Conservation (phyloP, 352 stramenopile species). For the Elongisporangium senticosum region DNA sequence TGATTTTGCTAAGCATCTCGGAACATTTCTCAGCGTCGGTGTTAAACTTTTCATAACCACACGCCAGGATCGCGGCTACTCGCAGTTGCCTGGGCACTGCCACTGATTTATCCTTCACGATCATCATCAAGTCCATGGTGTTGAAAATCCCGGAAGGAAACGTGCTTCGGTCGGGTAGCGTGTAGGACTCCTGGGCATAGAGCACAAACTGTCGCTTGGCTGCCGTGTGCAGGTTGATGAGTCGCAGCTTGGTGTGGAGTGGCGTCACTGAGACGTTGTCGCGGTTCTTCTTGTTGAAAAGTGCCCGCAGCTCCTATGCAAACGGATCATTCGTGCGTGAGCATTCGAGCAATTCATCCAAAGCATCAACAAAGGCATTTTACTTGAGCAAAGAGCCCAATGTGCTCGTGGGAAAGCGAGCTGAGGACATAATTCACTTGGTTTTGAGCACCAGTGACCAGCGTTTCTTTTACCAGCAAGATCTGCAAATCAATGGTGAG, state of each 20-base stretch:
- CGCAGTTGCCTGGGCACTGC: constrained; percentile 53
- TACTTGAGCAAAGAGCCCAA: constrained; percentile 68
- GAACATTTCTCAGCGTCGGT: constrained; percentile 49
- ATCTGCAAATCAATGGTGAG: constrained; percentile 28
- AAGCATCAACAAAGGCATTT: not conserved
- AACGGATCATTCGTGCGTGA: not conserved
- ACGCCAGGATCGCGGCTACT: constrained; percentile 70
- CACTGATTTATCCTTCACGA: constrained; percentile 65
- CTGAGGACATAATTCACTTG: constrained; percentile 86
- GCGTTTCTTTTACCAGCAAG: constrained; percentile 70
- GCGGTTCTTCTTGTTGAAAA: constrained; percentile 66
- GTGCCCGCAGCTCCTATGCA: constrained; percentile 53
- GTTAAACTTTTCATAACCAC: constrained; percentile 70
- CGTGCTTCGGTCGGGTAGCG: constrained; percentile 41
- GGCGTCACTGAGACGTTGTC: constrained; percentile 37
- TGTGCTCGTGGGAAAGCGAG: constrained; percentile 68
- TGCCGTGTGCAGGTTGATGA: constrained; percentile 69
- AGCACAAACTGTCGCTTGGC: constrained; percentile 63
- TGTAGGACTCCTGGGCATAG: constrained; percentile 55
- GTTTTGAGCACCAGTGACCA: constrained; percentile 68
- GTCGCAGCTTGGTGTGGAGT: constrained; percentile 66
- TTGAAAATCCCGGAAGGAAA: constrained; percentile 68
- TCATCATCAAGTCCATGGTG: constrained; percentile 81
- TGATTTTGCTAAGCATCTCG: constrained; percentile 56
- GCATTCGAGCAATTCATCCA: not conserved